These are phyloP conservation scores for Picea glauca DNA, from an alignment of 75 land plant genomes.

Conservation along the genomic window DNA sequence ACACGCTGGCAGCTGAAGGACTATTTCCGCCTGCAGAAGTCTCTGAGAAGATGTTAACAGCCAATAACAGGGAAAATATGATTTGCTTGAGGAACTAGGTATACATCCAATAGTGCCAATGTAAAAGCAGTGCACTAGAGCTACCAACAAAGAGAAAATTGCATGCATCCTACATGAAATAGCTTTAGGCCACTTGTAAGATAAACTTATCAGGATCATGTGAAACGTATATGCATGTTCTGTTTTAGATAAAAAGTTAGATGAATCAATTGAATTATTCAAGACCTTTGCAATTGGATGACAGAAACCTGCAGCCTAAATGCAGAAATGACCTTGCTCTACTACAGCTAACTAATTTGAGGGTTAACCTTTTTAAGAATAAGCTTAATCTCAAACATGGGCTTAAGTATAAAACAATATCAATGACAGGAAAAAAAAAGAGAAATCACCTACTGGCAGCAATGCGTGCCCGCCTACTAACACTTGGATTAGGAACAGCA, in stretches of 20 bases:
- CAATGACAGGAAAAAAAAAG: not conserved
- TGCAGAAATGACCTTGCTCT: not conserved
- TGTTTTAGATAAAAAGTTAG: not conserved
- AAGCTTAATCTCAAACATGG: not conserved
- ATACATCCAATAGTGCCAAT: not conserved
- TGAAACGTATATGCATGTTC: not conserved
- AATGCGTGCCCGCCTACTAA: conserved; percentile 45
- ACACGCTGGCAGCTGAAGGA: not conserved
- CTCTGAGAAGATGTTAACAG: not conserved
- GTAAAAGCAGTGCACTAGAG: not conserved
- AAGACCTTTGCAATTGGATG: not conserved
- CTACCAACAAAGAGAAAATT: not conserved
- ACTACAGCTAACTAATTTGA: not conserved
- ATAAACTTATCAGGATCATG: too few relatives aligned
- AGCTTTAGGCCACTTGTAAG: too few relatives aligned
- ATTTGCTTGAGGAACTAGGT: not conserved
- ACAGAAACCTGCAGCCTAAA: not conserved
- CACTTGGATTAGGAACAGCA: conserved; percentile 37
- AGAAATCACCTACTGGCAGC: conserved; percentile 94
- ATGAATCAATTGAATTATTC: not conserved
- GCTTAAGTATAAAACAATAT: not conserved
- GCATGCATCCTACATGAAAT: too few relatives aligned
- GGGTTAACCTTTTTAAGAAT: not conserved
- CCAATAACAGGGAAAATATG: not conserved
- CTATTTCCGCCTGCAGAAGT: not conserved